Evolutionary conservation across 192 early-diverging fungal genomes (phyloP), one percentile per base, ranked within the genome.

Genomic region (Chytriomyces sp.): DNA sequence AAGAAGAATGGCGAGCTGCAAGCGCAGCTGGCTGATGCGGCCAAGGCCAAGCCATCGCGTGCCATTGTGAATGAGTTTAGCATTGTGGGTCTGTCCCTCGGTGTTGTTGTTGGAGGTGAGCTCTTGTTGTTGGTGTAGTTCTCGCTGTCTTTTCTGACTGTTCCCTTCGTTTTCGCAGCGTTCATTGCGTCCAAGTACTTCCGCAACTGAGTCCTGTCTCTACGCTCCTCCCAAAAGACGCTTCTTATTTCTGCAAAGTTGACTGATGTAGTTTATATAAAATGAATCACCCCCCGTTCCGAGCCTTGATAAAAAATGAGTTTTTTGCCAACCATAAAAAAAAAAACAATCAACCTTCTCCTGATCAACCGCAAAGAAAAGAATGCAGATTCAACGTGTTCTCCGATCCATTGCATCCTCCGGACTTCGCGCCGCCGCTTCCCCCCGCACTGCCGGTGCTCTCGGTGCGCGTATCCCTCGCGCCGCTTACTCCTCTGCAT

Each of bases 1-100:
- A 82, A 82, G 66, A 72, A 70, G 45, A 84, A 84, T 65, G 69
- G 78, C 9, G 74, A 80, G 49, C 78, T 84, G 43, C 72, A 66
- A 72, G 49, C 50, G 13, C 66, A 77, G 68, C 63, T 83, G 59
- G 62, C 44, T 28, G 66, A n/a, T 20, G 59, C 71, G n/a, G 26
- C 68, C n/a, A 71, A 71, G 43, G 23, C 67, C 46, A 73, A 73
- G 71, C 43, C 9, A 13, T 24, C 24, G 7, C 60, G 53, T 6
- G 7, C 59, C 7, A 73, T 73, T 28, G 43, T 73, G 13, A 61
- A 63, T 48, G 71, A 73, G 44, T 73, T 73, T 28, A 35, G 16
- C 28, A 73, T 73, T 62, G 60, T 73, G 7, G 71, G 71, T 18
- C 59, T 73, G n/a, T 63, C 60, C 18, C 11, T 73, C 18, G 71